Conservation (phyloP, 1,284 basidiomycete genomes). For the Cystobasidiaceae sp. region DNA sequence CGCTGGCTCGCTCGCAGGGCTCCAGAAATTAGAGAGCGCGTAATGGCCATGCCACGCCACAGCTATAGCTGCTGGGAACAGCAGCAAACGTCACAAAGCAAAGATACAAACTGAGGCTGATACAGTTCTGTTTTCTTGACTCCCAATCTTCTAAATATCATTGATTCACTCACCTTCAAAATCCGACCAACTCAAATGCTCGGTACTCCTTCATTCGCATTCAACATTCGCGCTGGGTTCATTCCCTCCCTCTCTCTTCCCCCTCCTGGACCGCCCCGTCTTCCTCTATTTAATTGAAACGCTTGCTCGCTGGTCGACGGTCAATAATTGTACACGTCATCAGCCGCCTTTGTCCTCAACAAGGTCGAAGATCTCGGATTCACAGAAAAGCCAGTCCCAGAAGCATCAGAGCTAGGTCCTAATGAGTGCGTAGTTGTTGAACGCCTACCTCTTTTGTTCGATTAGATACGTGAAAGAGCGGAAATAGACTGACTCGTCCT, state of each 20-base stretch:
- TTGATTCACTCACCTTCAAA: background rate
- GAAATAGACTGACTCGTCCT: background rate
- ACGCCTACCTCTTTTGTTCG: too few relatives aligned
- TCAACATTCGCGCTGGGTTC: too few relatives aligned
- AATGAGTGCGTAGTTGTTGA: constrained; percentile 31
- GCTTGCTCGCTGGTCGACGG: too few relatives aligned
- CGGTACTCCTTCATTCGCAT: too few relatives aligned
- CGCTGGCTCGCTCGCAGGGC: too few relatives aligned
- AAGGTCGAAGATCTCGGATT: constrained; percentile 66
- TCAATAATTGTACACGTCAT: background rate
- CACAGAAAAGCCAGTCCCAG: constrained; percentile 72
- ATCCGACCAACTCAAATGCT: too few relatives aligned
- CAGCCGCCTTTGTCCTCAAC: constrained; percentile 65
- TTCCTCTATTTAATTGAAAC: too few relatives aligned
- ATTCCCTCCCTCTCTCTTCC: too few relatives aligned
- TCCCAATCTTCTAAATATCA: background rate
- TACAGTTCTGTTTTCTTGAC: background rate
- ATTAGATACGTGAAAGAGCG: background rate
- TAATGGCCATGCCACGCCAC: too few relatives aligned
- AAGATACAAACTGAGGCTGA: background rate
- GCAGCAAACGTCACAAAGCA: background rate
- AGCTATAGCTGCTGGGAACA: background rate
- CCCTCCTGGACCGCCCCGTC: too few relatives aligned
- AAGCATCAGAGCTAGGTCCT: constrained; percentile 42
- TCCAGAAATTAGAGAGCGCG: too few relatives aligned